Evolutionary conservation across 139 green algal genomes (phyloP), one percentile per base, ranked within the genome.

Genomic region (Chlamydomonas eustigma): DNA sequence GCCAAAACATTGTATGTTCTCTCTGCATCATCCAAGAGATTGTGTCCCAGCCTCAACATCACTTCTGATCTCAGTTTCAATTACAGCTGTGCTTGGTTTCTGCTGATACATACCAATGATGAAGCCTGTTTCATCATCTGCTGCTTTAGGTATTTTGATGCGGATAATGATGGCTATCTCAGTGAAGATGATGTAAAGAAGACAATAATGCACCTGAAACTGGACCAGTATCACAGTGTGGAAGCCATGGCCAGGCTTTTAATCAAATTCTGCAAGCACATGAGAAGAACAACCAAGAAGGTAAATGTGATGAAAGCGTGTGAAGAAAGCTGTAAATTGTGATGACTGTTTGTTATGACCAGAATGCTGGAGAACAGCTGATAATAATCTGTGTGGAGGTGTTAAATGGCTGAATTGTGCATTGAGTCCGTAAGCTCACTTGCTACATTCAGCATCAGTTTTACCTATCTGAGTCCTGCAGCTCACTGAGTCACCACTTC

Each of bases 91-190:
- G 12, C 18, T 58, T 58, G 12, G 12, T 18, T 12, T 58, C 12
- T 18, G 12, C 44, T 58, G 12, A 58, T 58, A 58, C 44, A 58
- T 58, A 28, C 18, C 12, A 58, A 12, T 18, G 12, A 12, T 18
- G 18, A 12, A 12, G 12, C 18, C 18, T 58, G 12, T 28, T 28
- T 58, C 44, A 12, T 28, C 44, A 12, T 18, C 18, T 58, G 12
- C 18, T 12, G 44, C 18, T 58, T 58, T 18, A 58, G 44, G 44
- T 70, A 37, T 28, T 70, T 70, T 70, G 58, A 70, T 28, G 25
- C 18, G 25, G 58, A 70, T 28, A 70, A 70, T 35, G 58, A 70
- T 28, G 58, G 58, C 58, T 70, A 37, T 22, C 24, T 70, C 8
- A 35, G 22, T 32, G 25, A 35, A 6, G 28, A 24, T 24, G 58